These are phyloP conservation scores for Solanum aculeatissimum DNA, from an alignment of 305 asterid genomes.

Conservation along the genomic window DNA sequence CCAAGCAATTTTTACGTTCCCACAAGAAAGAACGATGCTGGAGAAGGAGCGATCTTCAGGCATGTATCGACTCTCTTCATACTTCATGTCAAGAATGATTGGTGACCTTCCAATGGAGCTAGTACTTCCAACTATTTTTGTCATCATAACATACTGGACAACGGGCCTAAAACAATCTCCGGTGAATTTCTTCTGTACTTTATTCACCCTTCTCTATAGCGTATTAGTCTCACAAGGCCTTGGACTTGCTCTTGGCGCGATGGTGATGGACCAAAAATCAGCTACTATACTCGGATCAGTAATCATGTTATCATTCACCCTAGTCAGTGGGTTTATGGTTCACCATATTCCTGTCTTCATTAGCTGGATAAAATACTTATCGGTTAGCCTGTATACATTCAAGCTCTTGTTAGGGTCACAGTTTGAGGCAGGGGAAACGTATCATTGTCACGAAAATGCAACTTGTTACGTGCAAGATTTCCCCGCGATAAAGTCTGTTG, in stretches of 20 bases:
- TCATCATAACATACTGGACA: slow-evolving; percentile 64
- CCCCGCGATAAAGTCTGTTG: slow-evolving; percentile 37
- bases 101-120: slow-evolving; percentile 83
- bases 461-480: slow-evolving; percentile 49
- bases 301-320: slow-evolving; percentile 40
- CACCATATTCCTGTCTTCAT: slow-evolving; percentile 55
- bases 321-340: slow-evolving; percentile 62
- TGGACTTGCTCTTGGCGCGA: slow-evolving; percentile 76
- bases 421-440: slow-evolving; percentile 35
- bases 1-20: slow-evolving; percentile 74
- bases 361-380: slow-evolving; percentile 55
- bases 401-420: slow-evolving; percentile 52
- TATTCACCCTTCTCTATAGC: slow-evolving; percentile 29
- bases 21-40: slow-evolving; percentile 61
- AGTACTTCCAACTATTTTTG: slow-evolving; percentile 57
- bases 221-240: slow-evolving; percentile 57
- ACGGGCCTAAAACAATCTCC: slow-evolving; percentile 46
- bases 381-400: slow-evolving; percentile 44
- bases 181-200: slow-evolving; percentile 28
- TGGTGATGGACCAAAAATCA: slow-evolving; percentile 48
- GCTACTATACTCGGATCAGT: slow-evolving; percentile 65
- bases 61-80: slow-evolving; percentile 75
- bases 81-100: slow-evolving; percentile 61
- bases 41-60: slow-evolving; percentile 74
- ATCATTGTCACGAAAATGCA: slow-evolving; percentile 16